Percentiles rank a stretch among this genome's conserved stretches.
These are phyloP conservation scores for Neurospora sublineolata DNA, from an alignment of 495 filamentous ascomycete species.

Conservation along the genomic window DNA sequence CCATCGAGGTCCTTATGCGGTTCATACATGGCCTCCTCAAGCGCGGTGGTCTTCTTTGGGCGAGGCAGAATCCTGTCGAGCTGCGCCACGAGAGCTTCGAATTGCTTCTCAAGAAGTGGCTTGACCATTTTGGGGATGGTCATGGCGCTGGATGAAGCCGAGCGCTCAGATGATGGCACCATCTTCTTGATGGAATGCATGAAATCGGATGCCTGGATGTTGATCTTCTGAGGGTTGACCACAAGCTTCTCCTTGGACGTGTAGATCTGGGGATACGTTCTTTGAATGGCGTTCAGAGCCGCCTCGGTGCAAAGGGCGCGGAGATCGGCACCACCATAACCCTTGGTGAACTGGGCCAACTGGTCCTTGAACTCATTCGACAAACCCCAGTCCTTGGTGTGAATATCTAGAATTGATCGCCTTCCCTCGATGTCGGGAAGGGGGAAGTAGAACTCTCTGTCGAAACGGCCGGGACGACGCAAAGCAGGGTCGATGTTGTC, in stretches of 20 bases:
- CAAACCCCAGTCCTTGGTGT: slow-evolving; percentile 88
- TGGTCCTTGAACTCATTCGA: slow-evolving; percentile 66
- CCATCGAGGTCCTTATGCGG: slow-evolving; percentile 63
- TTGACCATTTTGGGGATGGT: slow-evolving; percentile 68
- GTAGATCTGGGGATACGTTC: slow-evolving; percentile 94
- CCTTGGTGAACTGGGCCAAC: slow-evolving; percentile 80
- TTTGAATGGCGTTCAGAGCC: slow-evolving; percentile 94
- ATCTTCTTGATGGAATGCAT: slow-evolving; percentile 94
- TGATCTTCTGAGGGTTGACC: slow-evolving; percentile 74
- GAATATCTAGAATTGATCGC: slow-evolving; percentile 82
- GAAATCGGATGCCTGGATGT: slow-evolving; percentile 82
- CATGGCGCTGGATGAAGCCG: slow-evolving; percentile 67
- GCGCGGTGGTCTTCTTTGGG: slow-evolving; percentile 69
- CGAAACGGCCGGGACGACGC: slow-evolving; percentile 86
- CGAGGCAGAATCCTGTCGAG: slow-evolving; percentile 75
- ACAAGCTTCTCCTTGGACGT: slow-evolving; percentile 78
- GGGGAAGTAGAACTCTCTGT: slow-evolving; percentile 96
- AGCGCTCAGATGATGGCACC: slow-evolving; percentile 84
- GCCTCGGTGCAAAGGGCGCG: slow-evolving; percentile 93
- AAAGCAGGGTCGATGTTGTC: slow-evolving; percentile 95
- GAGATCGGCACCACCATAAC: slow-evolving; percentile 91
- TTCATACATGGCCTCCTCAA: slow-evolving; percentile 91
- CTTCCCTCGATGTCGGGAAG: slow-evolving; percentile 70
- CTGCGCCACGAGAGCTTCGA: slow-evolving; percentile 50
- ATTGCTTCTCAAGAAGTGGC: slow-evolving; percentile 64